Evolutionary conservation across 495 filamentous ascomycete genomes (phyloP).

Genomic region (Hyphodiscus hymeniophilus): DNA sequence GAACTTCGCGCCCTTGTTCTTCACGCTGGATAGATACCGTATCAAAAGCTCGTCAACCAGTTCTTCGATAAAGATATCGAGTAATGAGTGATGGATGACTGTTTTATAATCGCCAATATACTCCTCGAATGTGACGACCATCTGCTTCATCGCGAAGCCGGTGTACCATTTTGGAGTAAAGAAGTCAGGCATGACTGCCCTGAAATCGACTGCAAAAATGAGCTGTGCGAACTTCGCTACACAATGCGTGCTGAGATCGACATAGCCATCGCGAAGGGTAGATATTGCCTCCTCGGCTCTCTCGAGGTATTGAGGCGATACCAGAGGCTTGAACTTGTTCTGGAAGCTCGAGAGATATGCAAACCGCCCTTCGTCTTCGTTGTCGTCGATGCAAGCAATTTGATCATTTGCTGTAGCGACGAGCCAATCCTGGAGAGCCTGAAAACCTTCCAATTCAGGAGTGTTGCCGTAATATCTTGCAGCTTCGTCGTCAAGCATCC

Average conservation of each 20-base stretch:
- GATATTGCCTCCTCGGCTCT: constrained; percentile 63
- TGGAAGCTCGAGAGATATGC: constrained; percentile 78
- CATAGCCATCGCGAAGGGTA: constrained; percentile 75
- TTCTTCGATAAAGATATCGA: constrained; percentile 86
- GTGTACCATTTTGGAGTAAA: constrained; percentile 88
- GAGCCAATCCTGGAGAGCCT: constrained; percentile 83
- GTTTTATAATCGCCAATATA: constrained; percentile 79
- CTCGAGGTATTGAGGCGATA: constrained; percentile 72
- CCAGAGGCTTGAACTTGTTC: constrained; percentile 65
- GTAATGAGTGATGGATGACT: constrained; percentile 74
- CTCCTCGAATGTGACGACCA: constrained; percentile 87
- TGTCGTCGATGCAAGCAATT: constrained; percentile 93
- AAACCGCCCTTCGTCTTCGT: constrained; percentile 56
- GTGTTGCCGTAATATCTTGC: constrained; percentile 54
- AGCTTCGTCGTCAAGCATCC: constrained; percentile 80
- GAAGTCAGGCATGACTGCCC: constrained; percentile 70
- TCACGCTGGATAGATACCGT: constrained; percentile 74
- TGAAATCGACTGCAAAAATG: constrained; percentile 84
- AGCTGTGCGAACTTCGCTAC: constrained; percentile 74
- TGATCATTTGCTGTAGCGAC: constrained; percentile 98
- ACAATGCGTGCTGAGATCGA: constrained; percentile 87
- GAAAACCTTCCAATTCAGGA: constrained; percentile 68
- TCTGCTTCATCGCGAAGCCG: constrained; percentile 73
- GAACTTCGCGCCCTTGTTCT: constrained; percentile 89
- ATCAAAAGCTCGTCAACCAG: constrained; percentile 82